These are phyloP conservation scores for Pseudogymnoascus verrucosus DNA, from an alignment of 2,329 filamentous ascomycete genomes.

Conservation along the genomic window DNA sequence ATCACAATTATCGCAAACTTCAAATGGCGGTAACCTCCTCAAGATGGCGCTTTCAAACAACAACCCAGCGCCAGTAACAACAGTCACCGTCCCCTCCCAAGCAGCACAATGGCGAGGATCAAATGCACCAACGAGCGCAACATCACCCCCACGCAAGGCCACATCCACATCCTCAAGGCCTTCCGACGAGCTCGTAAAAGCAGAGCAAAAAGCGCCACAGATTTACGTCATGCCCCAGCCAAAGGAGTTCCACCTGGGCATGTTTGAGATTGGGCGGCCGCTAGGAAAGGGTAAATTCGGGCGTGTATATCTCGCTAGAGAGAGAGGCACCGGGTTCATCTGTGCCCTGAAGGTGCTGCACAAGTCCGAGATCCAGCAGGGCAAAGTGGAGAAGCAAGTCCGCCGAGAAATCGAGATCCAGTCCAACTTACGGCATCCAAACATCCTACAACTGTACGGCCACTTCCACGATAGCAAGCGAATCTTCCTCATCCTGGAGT, in stretches of 20 bases:
- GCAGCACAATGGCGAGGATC: slow-evolving; percentile 44
- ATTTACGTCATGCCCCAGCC: slow-evolving; percentile 51
- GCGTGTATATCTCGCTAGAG: slow-evolving; percentile 63
- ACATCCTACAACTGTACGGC: slow-evolving; percentile 61
- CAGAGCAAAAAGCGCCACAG: slow-evolving; percentile 43
- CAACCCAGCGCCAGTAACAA: slow-evolving; percentile 56
- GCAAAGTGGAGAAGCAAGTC: slow-evolving; percentile 62
- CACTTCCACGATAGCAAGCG: slow-evolving; percentile 69
- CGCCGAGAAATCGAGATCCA: slow-evolving; percentile 69
- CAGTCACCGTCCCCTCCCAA: slow-evolving; percentile 62
- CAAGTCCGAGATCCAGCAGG: slow-evolving; percentile 61
- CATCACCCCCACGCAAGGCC: slow-evolving; percentile 47
- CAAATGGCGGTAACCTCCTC: slow-evolving; percentile 70
- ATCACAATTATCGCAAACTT: slow-evolving; percentile 40
- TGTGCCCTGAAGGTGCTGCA: slow-evolving; percentile 69
- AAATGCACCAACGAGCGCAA: slow-evolving; percentile 35
- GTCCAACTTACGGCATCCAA: slow-evolving; percentile 63
- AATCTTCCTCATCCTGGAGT: slow-evolving; percentile 66
- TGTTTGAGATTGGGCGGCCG: slow-evolving; percentile 70
- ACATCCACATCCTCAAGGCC: slow-evolving; percentile 34
- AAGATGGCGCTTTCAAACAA: slow-evolving; percentile 79
- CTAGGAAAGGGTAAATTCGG: slow-evolving; percentile 69
- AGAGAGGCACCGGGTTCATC: slow-evolving; percentile 59
- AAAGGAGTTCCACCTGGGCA: slow-evolving; percentile 63
- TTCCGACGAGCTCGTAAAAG: slow-evolving; percentile 42